A percentile compares a stretch with the other conserved stretches of the same genome.
Conservation (phyloP, 1,284 basidiomycete species). For the Pascua guehoae region DNA sequence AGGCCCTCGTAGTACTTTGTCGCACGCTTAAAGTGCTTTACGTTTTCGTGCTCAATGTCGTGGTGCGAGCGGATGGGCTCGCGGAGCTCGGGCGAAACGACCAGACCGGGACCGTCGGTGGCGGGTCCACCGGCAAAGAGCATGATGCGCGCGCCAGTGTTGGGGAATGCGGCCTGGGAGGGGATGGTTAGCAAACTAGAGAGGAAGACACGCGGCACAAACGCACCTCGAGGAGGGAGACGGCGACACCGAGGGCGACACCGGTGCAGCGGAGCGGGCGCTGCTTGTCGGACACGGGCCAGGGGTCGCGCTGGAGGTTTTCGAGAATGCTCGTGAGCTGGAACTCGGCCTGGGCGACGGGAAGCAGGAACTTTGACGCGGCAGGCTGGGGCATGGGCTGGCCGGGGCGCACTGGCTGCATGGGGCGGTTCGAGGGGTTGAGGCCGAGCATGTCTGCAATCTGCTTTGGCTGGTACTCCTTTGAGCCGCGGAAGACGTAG, state of each 20-base stretch:
- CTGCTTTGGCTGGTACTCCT: constrained; percentile 94
- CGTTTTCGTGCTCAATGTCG: constrained; percentile 96
- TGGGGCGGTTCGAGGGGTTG: constrained; percentile 54
- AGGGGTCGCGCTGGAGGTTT: constrained; percentile 83
- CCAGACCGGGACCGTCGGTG: constrained; percentile 95
- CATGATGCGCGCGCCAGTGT: constrained; percentile 95
- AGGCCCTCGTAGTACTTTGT: constrained; percentile 96
- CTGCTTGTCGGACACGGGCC: constrained; percentile 95
- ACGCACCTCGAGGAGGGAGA: constrained; percentile 78
- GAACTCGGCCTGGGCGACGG: constrained; percentile 91
- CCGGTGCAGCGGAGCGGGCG: constrained; percentile 94
- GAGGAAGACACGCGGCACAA: constrained; percentile 66
- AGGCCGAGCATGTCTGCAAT: constrained; percentile 98
- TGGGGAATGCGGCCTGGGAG: constrained; percentile 64
- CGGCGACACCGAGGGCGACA: constrained; percentile 88
- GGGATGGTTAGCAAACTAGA: constrained; percentile 53
- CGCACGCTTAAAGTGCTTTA: constrained; percentile 96
- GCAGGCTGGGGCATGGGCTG: constrained; percentile 74
- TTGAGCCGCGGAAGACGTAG: constrained; percentile 98
- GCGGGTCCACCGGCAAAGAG: constrained; percentile 94
- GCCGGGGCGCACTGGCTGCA: constrained; percentile 60
- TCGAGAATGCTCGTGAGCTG: constrained; percentile 94
- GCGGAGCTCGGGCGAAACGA: constrained; percentile 90
- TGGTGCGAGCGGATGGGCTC: constrained; percentile 99
- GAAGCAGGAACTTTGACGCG: constrained; percentile 89